These are phyloP conservation scores for Saitoella complicata DNA, from an alignment of 805 yeast species.

Conservation along the genomic window DNA sequence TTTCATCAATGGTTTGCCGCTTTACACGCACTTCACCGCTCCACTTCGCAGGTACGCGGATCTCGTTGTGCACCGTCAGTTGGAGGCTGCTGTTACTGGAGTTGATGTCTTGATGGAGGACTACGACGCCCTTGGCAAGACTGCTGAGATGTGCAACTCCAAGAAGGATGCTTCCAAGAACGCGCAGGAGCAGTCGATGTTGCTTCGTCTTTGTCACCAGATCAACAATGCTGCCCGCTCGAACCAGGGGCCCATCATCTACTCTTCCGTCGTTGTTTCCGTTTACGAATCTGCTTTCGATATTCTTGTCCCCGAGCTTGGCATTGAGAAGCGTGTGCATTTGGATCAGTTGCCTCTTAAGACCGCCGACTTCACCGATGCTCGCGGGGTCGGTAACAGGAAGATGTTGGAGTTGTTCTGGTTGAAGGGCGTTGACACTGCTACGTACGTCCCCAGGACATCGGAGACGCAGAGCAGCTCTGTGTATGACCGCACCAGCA, in stretches of 20 bases:
- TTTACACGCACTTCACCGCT: slow-evolving; percentile 85
- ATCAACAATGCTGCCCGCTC: slow-evolving; percentile 50
- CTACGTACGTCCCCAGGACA: slow-evolving; percentile 81
- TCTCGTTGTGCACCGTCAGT: slow-evolving; percentile 79
- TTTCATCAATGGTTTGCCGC: slow-evolving; percentile 64
- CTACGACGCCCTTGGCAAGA: slow-evolving; percentile 45
- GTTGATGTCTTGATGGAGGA: slow-evolving; percentile 20
- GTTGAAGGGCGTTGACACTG: slow-evolving; percentile 86
- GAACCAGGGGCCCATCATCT: slow-evolving; percentile 62
- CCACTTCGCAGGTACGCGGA: slow-evolving; percentile 90
- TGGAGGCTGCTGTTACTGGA: slow-evolving; percentile 43
- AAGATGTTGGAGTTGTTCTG: slow-evolving; percentile 69
- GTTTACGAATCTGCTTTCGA: slow-evolving; percentile 95
- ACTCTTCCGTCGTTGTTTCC: slow-evolving; percentile 75
- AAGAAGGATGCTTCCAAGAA: slow-evolving; percentile 84
- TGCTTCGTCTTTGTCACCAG: slow-evolving; percentile 66
- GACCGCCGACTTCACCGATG: slow-evolving; percentile 58
- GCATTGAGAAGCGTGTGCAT: slow-evolving; percentile 89
- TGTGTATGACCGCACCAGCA: slow-evolving; percentile 48
- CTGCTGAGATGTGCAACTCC: slow-evolving; percentile 86
- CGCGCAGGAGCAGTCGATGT: slow-evolving; percentile 92
- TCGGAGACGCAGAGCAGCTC: slow-evolving; percentile 58
- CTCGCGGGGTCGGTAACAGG: slow-evolving; percentile 15
- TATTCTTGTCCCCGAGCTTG: slow-evolving; percentile 79
- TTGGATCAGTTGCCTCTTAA: slow-evolving; percentile 89